Evolutionary conservation across 1,284 basidiomycete species (phyloP), one percentile per base, ranked within the genome.

Genomic region (Agaricales sp.): DNA sequence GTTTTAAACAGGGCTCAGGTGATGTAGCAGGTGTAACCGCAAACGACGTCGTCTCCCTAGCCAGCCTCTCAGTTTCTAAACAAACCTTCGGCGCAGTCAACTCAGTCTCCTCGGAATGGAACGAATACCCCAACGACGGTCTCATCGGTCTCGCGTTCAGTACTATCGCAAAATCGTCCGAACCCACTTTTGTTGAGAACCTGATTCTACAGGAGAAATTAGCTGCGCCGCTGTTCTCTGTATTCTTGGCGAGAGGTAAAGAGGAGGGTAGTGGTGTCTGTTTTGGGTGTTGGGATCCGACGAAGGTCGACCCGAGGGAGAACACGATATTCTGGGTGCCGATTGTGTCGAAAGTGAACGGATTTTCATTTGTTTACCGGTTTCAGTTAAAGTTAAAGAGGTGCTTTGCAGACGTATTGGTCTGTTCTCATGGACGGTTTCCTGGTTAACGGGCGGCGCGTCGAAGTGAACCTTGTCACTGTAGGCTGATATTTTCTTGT

Each of bases 181-280:
- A 68, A 48, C 68, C 73, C 4, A 82, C 82, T 0, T 70, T 81
- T 53, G 79, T 83, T 54, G 82, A 86, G 59, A 82, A 76, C 54
- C 59, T 84, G 43, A 70, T 82, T 23, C 53, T 56, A 6, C 57
- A 65, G 49, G 62, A 65, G 25, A 62, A 67, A 51, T 54, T 84
- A 16, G 56, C 63, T 1, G 61, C 67, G 0, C 72, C 76, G 3
- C 57, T 78, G 4, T 85, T 85, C 59, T 74, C 74, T 13, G 70
- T 84, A 16, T 73, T 80, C 54, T 60, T 83, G 44, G 66, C 73
- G 4, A 66, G 82, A 24, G 58, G 61, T 12, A 58, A 69, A 46
- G 58, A 61, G 47, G 54, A 58, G 2, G 78, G 78, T 2, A 35
- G 30, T n/a, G 8, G 11, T 8, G 61, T 80, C 8, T 82, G 74